These are phyloP conservation scores for Cryptococcus jaspeensis DNA, from an alignment of 1,284 basidiomycete species.

Conservation along the genomic window DNA sequence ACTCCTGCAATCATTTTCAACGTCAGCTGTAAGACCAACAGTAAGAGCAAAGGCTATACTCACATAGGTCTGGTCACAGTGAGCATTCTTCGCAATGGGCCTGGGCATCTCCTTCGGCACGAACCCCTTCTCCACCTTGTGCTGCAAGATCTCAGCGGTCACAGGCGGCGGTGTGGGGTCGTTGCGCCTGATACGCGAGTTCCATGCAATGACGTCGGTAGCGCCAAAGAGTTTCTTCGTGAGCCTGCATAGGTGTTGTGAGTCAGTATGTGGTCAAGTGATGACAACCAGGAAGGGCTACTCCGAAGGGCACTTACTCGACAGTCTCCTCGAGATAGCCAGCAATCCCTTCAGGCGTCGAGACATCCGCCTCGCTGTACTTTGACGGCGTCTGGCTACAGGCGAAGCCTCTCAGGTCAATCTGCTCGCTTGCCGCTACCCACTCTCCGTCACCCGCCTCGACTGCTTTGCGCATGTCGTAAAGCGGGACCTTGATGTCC, in stretches of 20 bases:
- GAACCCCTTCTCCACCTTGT: background rate
- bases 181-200: background rate
- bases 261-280: background rate
- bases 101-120: background rate
- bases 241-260: background rate
- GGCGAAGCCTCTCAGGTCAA: background rate
- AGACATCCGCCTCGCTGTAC: background rate
- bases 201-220: background rate
- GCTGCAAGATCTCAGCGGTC: background rate
- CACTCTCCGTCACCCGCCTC: background rate
- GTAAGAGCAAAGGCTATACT: background rate
- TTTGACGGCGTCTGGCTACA: background rate
- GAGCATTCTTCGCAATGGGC: background rate
- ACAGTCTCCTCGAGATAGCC: background rate
- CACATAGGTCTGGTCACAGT: background rate
- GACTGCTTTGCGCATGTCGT: background rate
- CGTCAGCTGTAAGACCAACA: background rate
- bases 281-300: too few relatives aligned
- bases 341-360: background rate
- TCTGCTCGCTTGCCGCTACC: background rate
- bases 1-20: background rate
- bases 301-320: too few relatives aligned
- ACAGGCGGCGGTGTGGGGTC: background rate
- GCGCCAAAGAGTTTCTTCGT: background rate
- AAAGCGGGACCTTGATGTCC: background rate